Percentiles rank a stretch among this genome's conserved stretches.
Evolutionary conservation across 108 stramenopile genomes (phyloP).

Genomic region (Chaetoceros tenuissimus): DNA sequence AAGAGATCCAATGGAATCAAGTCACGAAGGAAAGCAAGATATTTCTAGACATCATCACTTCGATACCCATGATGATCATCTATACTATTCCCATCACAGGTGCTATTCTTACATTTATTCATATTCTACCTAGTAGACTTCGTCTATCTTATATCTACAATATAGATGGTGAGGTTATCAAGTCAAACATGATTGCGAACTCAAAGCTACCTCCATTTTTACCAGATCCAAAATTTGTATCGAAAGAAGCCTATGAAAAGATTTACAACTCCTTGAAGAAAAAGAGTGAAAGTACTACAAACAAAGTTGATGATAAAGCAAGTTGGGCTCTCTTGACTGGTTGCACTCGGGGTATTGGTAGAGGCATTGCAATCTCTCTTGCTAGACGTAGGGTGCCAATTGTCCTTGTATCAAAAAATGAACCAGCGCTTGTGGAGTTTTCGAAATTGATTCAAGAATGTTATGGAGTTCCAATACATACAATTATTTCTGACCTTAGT

Average conservation of each 20-base stretch:
- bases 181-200: no score
- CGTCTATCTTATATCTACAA: no score
- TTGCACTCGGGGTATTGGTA: slow-evolving; percentile 69
- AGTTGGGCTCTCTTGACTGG: slow-evolving; percentile 78
- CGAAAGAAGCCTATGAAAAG: background rate
- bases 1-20: no score
- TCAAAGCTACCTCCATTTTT: no score
- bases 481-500: slow-evolving; percentile 61
- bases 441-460: slow-evolving; percentile 73
- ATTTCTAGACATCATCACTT: no score
- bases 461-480: slow-evolving; percentile 67
- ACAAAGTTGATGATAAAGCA: slow-evolving; percentile 3
- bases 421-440: slow-evolving; percentile 34
- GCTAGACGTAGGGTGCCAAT: slow-evolving; percentile 72
- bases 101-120: no score
- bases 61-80: no score
- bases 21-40: no score
- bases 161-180: no score
- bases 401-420: slow-evolving; percentile 72
- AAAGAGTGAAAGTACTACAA: background rate
- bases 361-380: slow-evolving; percentile 73
- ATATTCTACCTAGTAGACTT: no score
- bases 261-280: background rate
- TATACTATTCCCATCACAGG: no score
- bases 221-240: no score